Percentiles rank a stretch among this genome's conserved stretches.
phyloP scores from a whole-genome alignment of 108 stramenopile species.

The Skeletonema menzelii region DNA sequence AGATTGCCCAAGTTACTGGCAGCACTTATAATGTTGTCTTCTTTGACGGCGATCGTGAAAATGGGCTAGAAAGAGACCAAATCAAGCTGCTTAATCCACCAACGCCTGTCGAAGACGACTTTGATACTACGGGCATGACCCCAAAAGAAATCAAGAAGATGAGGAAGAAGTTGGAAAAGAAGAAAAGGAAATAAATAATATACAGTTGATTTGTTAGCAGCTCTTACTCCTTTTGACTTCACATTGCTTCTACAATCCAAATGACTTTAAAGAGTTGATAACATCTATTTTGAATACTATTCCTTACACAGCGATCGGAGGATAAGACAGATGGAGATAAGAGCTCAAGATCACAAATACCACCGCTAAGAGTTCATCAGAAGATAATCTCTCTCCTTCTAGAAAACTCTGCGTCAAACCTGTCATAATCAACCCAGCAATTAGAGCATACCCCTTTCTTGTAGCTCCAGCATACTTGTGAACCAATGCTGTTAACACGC shows the following conservation, averaged over 20 bases:
- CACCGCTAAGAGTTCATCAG: slow-evolving; percentile 55
- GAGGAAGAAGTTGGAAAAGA: slow-evolving; percentile 78
- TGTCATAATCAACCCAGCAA: slow-evolving; percentile 59
- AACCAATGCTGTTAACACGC: slow-evolving; percentile 80
- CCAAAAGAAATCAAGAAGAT: slow-evolving; percentile 79
- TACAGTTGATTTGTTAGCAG: too few species aligned
- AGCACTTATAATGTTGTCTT: slow-evolving; percentile 69
- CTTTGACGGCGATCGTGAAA: slow-evolving; percentile 81
- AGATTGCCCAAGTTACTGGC: slow-evolving; percentile 54
- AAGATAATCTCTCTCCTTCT: slow-evolving; percentile 50
- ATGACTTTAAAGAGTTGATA: background rate
- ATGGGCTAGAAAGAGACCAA: slow-evolving; percentile 57
- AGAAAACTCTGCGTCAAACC: slow-evolving; percentile 54
- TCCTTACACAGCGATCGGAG: slow-evolving; percentile 19
- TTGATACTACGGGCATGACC: slow-evolving; percentile 71
- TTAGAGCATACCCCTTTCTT: slow-evolving; percentile 72
- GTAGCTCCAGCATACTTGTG: slow-evolving; percentile 78
- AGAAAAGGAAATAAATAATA: slow-evolving; percentile 12
- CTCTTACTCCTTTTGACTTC: too few species aligned
- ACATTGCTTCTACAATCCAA: background rate
- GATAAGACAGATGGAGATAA: slow-evolving; percentile 55
- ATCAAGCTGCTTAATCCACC: slow-evolving; percentile 73
- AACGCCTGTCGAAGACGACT: slow-evolving; percentile 25
- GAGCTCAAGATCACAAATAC: slow-evolving; percentile 56
- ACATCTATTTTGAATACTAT: slow-evolving; percentile 1